Evolutionary conservation across 202 grass and related monocot species (phyloP).

Genomic region (Eragrostis tef): DNA sequence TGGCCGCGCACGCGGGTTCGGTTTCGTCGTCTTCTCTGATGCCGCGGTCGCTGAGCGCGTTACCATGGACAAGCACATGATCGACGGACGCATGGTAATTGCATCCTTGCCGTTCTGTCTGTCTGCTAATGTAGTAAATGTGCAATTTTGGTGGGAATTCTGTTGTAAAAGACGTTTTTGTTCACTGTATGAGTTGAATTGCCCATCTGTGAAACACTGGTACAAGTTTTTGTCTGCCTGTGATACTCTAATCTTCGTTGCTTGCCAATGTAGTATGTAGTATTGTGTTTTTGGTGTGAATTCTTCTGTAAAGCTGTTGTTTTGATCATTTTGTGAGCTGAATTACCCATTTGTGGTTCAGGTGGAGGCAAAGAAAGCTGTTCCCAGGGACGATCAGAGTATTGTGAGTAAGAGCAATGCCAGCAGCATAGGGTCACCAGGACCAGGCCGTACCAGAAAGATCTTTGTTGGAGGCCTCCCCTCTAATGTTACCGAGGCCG

Average conservation of each 20-base stretch:
- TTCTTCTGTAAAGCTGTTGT: slow-evolving; percentile 23
- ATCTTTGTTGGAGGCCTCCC: slow-evolving; percentile 94
- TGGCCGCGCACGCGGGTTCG: slow-evolving; percentile 86
- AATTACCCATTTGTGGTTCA: slow-evolving; percentile 45
- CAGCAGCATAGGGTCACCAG: slow-evolving; percentile 66
- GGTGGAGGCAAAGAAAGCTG: slow-evolving; percentile 96
- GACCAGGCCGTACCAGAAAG: slow-evolving; percentile 75
- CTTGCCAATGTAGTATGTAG: not conserved
- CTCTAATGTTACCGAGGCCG: slow-evolving; percentile 79
- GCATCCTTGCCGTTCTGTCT: not conserved
- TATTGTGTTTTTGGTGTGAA: slow-evolving; percentile 3
- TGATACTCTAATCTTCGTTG: not conserved
- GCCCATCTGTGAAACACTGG: not conserved
- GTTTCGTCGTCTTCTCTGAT: slow-evolving; percentile 80
- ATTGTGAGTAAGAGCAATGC: slow-evolving; percentile 69
- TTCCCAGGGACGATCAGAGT: slow-evolving; percentile 80
- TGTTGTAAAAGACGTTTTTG: not conserved
- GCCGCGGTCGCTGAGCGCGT: slow-evolving; percentile 61
- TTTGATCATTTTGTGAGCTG: slow-evolving; percentile 24
- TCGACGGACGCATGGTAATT: slow-evolving; percentile 88
- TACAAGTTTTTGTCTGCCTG: not conserved
- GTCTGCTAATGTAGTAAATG: not conserved
- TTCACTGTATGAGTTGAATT: not conserved
- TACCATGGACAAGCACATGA: slow-evolving; percentile 84
- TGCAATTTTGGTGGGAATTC: slow-evolving; percentile 50